Evolutionary conservation across 2,329 filamentous ascomycete species (phyloP), one percentile per base, ranked within the genome.

Genomic region (Seiridium unicorne): DNA sequence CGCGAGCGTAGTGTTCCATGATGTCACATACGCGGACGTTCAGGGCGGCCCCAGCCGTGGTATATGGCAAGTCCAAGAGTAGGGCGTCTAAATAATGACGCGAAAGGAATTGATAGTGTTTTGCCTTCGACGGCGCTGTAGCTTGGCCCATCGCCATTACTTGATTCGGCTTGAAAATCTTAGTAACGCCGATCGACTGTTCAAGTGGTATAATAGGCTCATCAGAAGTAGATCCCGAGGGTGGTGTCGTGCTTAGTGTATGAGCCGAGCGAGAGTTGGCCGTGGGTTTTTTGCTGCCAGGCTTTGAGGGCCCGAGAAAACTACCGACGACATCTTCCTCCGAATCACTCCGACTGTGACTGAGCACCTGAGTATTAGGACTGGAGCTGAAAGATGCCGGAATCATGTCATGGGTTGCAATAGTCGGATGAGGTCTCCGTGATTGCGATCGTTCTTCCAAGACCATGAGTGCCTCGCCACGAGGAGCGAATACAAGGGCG

Each of bases 261-360:
- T 73, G 68, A 54, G 76, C 74, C 10, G 70, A 72, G 9, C 38
- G 80, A 75, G 54, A 81, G 78, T 46, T 73, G 67, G 51, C 79
- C 74, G 26, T 53, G 49, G 32, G 82, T 77, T 64, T 75, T 77
- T 61, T 74, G 47, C 74, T 68, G 13, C 63, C 68, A 44, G 72
- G 76, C 54, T 73, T 76, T 60, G 73, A 77, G 6, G 82, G 75
- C 0, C 82, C 82, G 2, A 89, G 72, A 66, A 89, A 89, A 61
- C 79, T 86, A 3, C 82, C 83, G 5, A 87, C 76, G 0, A 84
- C 83, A 56, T 89, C 86, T 63, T 89, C 86, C 66, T 89, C 86
- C 0, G 86, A 89, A 64, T 89, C 86, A 64, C 85, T 89, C 51
- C 81, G 80, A 65, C 84, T 87, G 57, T 83, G 78, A 65, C 81